Evolutionary conservation across 225 moss, liverwort and hornwort species (phyloP).

Genomic region (Bryum argenteum): DNA sequence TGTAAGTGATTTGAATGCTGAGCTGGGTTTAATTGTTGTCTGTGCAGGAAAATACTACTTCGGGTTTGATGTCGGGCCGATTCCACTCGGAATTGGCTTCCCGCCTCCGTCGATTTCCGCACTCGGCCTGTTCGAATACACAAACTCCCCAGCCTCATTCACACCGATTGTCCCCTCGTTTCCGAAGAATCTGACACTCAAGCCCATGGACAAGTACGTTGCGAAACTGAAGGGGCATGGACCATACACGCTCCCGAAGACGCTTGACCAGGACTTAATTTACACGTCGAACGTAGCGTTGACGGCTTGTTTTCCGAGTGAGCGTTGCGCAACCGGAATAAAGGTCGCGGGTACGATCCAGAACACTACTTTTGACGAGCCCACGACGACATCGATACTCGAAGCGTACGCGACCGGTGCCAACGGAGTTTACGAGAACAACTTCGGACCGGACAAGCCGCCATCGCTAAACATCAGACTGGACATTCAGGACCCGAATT

Average conservation of each 20-base stretch:
- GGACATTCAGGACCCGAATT: rapidly evolving
- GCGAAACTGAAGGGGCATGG: background rate
- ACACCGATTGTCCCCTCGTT: background rate
- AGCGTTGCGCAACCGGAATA: background rate
- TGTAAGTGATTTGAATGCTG: background rate
- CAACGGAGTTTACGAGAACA: constrained; percentile 8
- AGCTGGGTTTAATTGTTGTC: background rate
- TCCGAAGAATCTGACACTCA: constrained; percentile 12
- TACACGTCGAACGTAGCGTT: background rate
- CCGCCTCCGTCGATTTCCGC: constrained; percentile 24
- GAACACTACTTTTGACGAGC: constrained; percentile 27
- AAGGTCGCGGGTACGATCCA: constrained; percentile 24
- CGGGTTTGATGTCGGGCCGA: constrained; percentile 39
- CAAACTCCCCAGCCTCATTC: background rate
- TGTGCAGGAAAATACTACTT: constrained; percentile 49
- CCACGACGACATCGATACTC: constrained; percentile 2
- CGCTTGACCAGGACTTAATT: constrained; percentile 22
- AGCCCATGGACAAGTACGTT: constrained; percentile 17
- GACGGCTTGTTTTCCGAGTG: background rate
- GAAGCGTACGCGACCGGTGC: constrained; percentile 23
- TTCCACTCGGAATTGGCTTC: background rate
- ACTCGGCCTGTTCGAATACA: constrained; percentile 26
- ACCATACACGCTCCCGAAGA: background rate
- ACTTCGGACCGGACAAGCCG: constrained; percentile 17
- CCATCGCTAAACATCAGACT: background rate